Evolutionary conservation across 1,284 basidiomycete species (phyloP), one percentile per base, ranked within the genome.

Genomic region (Trichosporon ovoides): DNA sequence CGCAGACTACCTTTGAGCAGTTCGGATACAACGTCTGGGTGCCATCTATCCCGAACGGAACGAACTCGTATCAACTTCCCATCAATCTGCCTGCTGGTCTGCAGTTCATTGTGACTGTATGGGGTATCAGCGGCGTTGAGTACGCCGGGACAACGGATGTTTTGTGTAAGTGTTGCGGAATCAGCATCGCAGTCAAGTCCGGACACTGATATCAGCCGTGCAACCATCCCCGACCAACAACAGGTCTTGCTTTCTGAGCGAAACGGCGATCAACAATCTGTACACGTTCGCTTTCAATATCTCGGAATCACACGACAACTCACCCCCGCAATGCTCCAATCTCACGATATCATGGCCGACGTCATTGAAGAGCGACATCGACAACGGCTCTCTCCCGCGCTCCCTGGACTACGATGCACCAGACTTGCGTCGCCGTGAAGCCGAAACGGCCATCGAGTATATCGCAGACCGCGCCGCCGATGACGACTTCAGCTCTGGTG

Each of bases 221-320:
- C 63, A 55, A 6, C 48, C 65, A 0, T 59, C 61, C 2, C 11
- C 35, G 4, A 62, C 36, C 9, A 55, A 49, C 22, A 63, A 69
- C 58, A 22, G 60, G 11, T 58, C 66, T 4, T 76, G 74, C 49
- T 76, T 72, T 60, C 58, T 73, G 12, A 60, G 61, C 38, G 68
- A 75, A 48, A 43, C 60, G 10, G 58, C 61, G 7, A 75, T 76
- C 28, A 62, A 68, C 11, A 38, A 52, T 16, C 64, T 72, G n/a
- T 76, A 76, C 59, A 60, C 69, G 3, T 76, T 76, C 51, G 70
- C 72, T 10, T 76, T 74, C 68, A 76, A 74, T 59, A 65, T 73
- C 35, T 60, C 68, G 37, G 65, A 66, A 28, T 53, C 56, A 10
- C 57, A 64, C 43, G 20, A 36, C n/a, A 51, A 49, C 6, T 67